Evolutionary conservation across 352 stramenopile species (phyloP).

Genomic region (Phytopythium kandeliae): DNA sequence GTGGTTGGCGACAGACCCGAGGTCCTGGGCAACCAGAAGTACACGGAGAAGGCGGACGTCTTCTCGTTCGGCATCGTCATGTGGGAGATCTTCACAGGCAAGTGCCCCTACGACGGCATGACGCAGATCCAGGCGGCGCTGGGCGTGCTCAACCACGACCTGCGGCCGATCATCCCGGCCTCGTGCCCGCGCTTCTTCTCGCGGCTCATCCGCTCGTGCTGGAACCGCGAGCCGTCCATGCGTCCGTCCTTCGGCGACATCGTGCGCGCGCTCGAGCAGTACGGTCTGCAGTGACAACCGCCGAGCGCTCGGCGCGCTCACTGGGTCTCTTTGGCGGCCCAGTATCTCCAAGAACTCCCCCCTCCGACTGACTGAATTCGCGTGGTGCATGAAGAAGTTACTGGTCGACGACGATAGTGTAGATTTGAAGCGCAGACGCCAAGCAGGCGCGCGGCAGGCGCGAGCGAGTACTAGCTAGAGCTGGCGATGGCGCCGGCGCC

Average conservation of each 20-base stretch:
- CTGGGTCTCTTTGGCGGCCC: not conserved
- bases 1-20: constrained; percentile 61
- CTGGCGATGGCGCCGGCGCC: too few relatives aligned
- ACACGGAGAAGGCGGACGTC: constrained; percentile 92
- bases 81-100: constrained; percentile 91
- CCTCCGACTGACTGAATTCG: not conserved
- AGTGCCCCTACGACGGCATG: constrained; percentile 89
- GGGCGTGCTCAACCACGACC: constrained; percentile 72
- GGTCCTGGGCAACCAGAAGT: constrained; percentile 87
- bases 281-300: constrained; percentile 9
- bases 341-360: not conserved
- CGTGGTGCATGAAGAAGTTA: constrained; percentile 2
- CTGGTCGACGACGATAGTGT: not conserved
- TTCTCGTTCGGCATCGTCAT: constrained; percentile 93
- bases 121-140: constrained; percentile 83
- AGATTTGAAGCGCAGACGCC: too few relatives aligned
- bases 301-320: not conserved
- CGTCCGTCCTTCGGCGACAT: constrained; percentile 70
- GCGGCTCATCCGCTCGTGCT: constrained; percentile 74
- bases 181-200: constrained; percentile 64
- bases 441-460: too few relatives aligned
- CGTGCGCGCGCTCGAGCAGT: constrained; percentile 44
- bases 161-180: constrained; percentile 57
- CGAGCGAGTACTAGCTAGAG: too few relatives aligned
- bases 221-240: constrained; percentile 60